These are phyloP conservation scores for Verticillium nubilum DNA, from an alignment of 2,329 filamentous ascomycete species.

Conservation along the genomic window DNA sequence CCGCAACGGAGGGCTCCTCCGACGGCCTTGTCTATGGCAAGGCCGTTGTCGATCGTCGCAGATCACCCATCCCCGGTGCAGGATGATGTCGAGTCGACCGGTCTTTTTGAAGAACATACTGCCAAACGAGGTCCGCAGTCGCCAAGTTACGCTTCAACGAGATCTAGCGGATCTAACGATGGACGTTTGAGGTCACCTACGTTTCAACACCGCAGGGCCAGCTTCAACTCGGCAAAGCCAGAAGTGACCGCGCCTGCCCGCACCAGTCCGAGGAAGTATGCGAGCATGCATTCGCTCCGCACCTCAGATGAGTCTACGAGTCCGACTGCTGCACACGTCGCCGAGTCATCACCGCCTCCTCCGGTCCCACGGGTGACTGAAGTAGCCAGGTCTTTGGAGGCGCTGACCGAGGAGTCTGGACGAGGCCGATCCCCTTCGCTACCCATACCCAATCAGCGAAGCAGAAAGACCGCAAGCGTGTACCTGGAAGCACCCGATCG, in stretches of 20 bases:
- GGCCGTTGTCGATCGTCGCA: constrained; percentile 48
- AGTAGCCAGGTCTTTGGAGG: constrained; percentile 17
- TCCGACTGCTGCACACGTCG: constrained; percentile 10
- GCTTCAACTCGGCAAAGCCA: constrained; percentile 2
- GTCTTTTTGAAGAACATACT: constrained; percentile 14
- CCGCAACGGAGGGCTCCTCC: constrained; percentile 33
- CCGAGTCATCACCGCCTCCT: constrained; percentile 9
- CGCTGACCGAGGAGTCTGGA: constrained; percentile 25
- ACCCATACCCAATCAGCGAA: constrained; percentile 1
- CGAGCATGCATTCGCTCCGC: constrained; percentile 24
- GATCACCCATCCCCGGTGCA: constrained; percentile 36
- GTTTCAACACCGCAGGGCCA: constrained; percentile 3
- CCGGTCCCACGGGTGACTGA: constrained; percentile 11
- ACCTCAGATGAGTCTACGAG: constrained; percentile 13
- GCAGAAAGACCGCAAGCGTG: constrained; percentile 14
- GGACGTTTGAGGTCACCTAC: neutral
- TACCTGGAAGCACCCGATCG: constrained; percentile 6
- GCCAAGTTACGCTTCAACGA: neutral
- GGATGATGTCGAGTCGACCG: neutral
- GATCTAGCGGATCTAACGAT: neutral
- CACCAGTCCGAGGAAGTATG: constrained; percentile 21
- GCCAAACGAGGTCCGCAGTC: constrained; percentile 8
- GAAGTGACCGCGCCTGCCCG: constrained; percentile 5
- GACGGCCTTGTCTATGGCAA: constrained; percentile 39
- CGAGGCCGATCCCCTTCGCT: constrained; percentile 15